phyloP scores from a whole-genome alignment of 2,329 filamentous ascomycete genomes.

The Colletotrichum sp. region DNA sequence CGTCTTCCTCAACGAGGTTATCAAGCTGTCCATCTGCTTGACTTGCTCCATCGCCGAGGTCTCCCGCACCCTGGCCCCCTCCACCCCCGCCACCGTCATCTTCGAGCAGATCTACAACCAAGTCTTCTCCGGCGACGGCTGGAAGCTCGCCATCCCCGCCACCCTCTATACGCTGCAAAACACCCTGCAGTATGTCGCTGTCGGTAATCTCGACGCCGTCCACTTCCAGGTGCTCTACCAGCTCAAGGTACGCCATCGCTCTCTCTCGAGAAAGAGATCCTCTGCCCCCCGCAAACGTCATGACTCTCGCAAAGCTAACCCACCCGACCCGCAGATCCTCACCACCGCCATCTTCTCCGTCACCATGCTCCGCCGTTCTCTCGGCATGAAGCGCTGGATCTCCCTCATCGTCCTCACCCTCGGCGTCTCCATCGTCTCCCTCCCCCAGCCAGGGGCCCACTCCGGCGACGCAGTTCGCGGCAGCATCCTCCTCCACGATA shows the following conservation, averaged over 20 bases:
- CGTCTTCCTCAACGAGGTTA: conserved; percentile 89
- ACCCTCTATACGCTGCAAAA: conserved; percentile 91
- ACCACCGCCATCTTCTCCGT: conserved; percentile 90
- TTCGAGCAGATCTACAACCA: conserved; percentile 80
- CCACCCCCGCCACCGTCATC: conserved; percentile 79
- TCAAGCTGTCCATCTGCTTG: conserved; percentile 87
- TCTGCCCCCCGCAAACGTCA: neutral
- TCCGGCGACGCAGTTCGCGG: conserved; percentile 59
- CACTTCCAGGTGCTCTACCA: conserved; percentile 95
- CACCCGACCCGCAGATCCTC: conserved; percentile 64
- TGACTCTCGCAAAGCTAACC: neutral
- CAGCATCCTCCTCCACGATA: conserved; percentile 66
- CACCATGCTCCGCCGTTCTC: conserved; percentile 71
- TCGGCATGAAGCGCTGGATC: conserved; percentile 79
- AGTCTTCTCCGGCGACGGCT: conserved; percentile 89
- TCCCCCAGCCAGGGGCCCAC: conserved; percentile 57
- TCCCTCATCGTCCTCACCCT: conserved; percentile 79
- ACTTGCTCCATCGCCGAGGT: conserved; percentile 89
- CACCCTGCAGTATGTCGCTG: conserved; percentile 88
- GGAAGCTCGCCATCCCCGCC: conserved; percentile 92
- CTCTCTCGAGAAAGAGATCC: neutral
- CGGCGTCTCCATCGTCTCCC: conserved; percentile 85
- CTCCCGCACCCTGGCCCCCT: conserved; percentile 76
- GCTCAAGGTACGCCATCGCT: conserved; percentile 66
- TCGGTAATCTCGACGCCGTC: conserved; percentile 89